Percentiles rank a stretch among this genome's conserved stretches.
These are phyloP conservation scores for Claviceps africana DNA, from an alignment of 2,329 filamentous ascomycete species.

Conservation along the genomic window DNA sequence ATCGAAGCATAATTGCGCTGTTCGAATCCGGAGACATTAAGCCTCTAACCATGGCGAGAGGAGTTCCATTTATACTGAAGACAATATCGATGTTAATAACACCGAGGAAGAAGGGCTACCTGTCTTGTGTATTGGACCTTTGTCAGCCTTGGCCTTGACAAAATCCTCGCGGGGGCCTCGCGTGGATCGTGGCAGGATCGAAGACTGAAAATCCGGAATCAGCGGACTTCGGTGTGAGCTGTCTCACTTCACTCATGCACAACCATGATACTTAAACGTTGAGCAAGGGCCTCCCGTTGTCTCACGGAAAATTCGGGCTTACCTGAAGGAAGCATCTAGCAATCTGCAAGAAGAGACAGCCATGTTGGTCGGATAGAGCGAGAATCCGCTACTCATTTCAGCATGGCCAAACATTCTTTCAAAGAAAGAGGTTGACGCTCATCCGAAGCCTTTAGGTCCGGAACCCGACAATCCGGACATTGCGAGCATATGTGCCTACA, in stretches of 20 bases:
- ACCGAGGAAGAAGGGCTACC: too few species aligned
- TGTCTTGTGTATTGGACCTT: neutral
- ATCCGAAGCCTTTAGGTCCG: too few species aligned
- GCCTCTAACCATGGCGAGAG: neutral
- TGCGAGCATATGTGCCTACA: neutral
- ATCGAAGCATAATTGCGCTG: neutral
- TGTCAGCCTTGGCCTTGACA: neutral
- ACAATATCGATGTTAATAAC: neutral
- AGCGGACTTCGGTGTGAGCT: neutral
- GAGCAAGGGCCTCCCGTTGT: neutral
- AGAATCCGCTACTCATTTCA: neutral
- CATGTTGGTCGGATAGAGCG: neutral
- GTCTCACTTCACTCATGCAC: neutral
- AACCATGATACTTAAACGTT: neutral
- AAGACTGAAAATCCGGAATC: neutral
- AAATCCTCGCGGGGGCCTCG: neutral
- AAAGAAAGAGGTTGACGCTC: too few species aligned
- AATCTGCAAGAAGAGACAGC: too few species aligned
- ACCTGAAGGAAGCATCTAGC: too few species aligned
- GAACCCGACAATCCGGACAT: neutral
- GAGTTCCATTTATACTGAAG: neutral
- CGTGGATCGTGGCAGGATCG: neutral
- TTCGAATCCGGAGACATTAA: neutral
- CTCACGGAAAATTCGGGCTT: neutral
- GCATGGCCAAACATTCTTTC: neutral